phyloP scores from a whole-genome alignment of 2,329 filamentous ascomycete genomes.

The Pseudocercospora fijiensis region DNA sequence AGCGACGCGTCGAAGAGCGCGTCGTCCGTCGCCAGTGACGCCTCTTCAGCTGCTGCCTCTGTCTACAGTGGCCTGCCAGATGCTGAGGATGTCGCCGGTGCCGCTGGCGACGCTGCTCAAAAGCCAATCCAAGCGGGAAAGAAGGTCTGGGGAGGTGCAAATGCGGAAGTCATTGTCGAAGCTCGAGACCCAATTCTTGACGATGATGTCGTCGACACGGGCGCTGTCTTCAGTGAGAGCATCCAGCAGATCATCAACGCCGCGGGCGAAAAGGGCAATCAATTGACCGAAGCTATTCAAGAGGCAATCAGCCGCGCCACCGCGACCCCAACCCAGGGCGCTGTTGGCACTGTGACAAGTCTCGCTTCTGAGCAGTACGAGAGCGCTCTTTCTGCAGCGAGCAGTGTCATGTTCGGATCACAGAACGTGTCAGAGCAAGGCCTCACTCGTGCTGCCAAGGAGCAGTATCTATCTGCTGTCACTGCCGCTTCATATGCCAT shows the following conservation, averaged over 20 bases:
- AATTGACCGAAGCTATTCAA: slow-evolving; percentile 56
- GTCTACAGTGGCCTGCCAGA: slow-evolving; percentile 19
- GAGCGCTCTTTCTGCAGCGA: slow-evolving; percentile 58
- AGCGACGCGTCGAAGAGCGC: slow-evolving; percentile 19
- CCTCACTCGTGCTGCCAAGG: slow-evolving; percentile 53
- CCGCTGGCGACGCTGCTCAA: slow-evolving; percentile 19
- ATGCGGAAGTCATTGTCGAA: slow-evolving; percentile 52
- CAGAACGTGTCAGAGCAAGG: slow-evolving; percentile 45
- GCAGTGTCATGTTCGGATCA: slow-evolving; percentile 55
- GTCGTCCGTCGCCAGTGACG: slow-evolving; percentile 31
- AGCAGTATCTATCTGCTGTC: slow-evolving; percentile 58
- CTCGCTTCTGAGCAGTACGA: slow-evolving; percentile 58
- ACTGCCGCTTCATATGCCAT: slow-evolving; percentile 59
- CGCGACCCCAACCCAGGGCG: slow-evolving; percentile 49
- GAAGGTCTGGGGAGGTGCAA: slow-evolving; percentile 57
- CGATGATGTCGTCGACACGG: slow-evolving; percentile 40
- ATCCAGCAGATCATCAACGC: slow-evolving; percentile 53
- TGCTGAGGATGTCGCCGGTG: slow-evolving; percentile 20
- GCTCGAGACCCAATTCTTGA: slow-evolving; percentile 52
- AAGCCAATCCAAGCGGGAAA: slow-evolving; percentile 26
- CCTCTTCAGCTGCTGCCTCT: slow-evolving; percentile 30
- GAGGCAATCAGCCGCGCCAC: slow-evolving; percentile 53
- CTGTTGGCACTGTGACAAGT: slow-evolving; percentile 52
- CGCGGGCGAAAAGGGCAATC: slow-evolving; percentile 54
- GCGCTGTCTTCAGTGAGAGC: slow-evolving; percentile 51